Conservation (phyloP, 305 asterid genomes). For the Solanum aculeatissimum region DNA sequence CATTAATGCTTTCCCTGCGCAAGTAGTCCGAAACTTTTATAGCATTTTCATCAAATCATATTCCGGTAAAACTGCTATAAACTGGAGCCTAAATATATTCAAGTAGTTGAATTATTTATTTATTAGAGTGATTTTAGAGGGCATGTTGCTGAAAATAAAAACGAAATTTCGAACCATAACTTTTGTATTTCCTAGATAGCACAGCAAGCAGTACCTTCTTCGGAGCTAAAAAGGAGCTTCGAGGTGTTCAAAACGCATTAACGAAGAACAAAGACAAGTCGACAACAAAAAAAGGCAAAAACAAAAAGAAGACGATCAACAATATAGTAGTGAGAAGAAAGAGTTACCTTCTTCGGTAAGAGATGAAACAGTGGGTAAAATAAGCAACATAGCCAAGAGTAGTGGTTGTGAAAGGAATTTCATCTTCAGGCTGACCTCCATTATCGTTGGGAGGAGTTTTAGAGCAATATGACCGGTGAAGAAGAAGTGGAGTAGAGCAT, state of each 20-base stretch:
- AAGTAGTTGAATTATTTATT: too few species aligned
- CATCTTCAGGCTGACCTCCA: conserved; percentile 14
- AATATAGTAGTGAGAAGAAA: neutral
- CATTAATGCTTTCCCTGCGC: conserved; percentile 70
- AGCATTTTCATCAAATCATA: neutral
- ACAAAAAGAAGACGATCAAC: neutral
- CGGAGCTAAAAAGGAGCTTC: neutral
- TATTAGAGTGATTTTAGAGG: neutral
- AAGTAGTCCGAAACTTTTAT: neutral
- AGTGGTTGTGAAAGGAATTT: neutral
- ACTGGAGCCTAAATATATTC: too few species aligned
- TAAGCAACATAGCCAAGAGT: conserved; percentile 12
- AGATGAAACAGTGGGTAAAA: conserved; percentile 30
- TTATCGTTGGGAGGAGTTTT: neutral
- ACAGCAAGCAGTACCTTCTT: neutral
- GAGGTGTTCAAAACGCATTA: neutral
- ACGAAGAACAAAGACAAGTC: too few species aligned
- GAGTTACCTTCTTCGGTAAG: conserved; percentile 54
- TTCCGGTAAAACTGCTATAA: neutral
- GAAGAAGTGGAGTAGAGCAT: neutral
- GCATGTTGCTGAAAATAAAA: neutral
- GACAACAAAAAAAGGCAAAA: too few species aligned
- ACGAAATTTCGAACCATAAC: neutral
- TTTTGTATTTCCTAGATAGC: neutral
- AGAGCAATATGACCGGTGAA: neutral